These are phyloP conservation scores for Tuber indicum DNA, from an alignment of 495 filamentous ascomycete species.

Conservation along the genomic window DNA sequence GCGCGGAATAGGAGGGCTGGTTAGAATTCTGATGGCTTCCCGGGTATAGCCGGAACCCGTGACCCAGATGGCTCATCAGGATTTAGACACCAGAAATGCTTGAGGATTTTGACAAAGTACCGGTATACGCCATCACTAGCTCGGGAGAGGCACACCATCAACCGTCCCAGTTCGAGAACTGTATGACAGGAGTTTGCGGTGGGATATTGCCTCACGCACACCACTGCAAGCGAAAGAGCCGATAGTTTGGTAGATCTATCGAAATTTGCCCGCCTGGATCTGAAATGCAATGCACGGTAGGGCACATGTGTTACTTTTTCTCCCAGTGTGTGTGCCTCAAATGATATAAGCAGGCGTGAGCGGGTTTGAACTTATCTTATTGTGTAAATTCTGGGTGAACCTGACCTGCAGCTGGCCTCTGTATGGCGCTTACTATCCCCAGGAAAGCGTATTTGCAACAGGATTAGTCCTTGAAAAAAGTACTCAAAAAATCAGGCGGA, in stretches of 20 bases:
- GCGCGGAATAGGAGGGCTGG: neutral
- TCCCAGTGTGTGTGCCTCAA: neutral
- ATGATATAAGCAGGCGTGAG: neutral
- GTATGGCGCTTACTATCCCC: too few species aligned
- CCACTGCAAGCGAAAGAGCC: slow-evolving; percentile 23
- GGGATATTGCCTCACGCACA: neutral
- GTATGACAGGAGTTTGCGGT: neutral
- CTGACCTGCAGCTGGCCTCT: too few species aligned
- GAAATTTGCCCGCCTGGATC: slow-evolving; percentile 1
- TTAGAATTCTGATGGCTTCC: neutral
- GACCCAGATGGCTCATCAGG: neutral
- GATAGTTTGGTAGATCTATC: slow-evolving; percentile 28
- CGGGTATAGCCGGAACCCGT: neutral
- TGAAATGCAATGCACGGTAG: neutral
- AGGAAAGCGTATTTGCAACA: too few species aligned
- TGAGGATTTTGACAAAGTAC: neutral
- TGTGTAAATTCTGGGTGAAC: too few species aligned
- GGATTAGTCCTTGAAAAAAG: too few species aligned
- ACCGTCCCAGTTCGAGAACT: neutral
- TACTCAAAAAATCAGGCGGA: too few species aligned
- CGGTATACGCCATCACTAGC: neutral
- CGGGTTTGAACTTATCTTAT: too few species aligned
- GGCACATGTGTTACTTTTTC: neutral
- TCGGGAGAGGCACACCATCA: neutral
- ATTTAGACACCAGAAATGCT: neutral